Conservation (phyloP, 148 eudicot genomes). For the Nepenthes gracilis region DNA sequence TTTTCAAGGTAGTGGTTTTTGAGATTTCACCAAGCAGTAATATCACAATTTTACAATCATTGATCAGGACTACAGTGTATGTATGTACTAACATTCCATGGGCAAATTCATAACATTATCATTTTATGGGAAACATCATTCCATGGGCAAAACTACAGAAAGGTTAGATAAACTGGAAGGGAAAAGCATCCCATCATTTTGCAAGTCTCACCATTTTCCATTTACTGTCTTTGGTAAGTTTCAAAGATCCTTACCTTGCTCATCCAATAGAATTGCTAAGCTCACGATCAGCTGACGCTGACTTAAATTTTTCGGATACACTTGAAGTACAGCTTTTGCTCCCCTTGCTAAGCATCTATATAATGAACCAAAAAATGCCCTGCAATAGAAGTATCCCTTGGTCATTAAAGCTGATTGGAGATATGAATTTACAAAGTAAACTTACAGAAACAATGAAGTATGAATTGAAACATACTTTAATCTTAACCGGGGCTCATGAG, state of each 20-base stretch:
- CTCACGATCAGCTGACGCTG: constrained; percentile 74
- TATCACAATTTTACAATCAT: too few species aligned
- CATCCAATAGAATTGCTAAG: constrained; percentile 34
- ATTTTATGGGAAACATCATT: too few species aligned
- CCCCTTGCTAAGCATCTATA: constrained; percentile 83
- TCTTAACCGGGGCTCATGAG: constrained; percentile 90
- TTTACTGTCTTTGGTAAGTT: too few species aligned
- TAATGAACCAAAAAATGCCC: constrained; percentile 93
- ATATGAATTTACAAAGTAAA: background rate
- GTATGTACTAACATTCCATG: too few species aligned
- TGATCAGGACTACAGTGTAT: too few species aligned
- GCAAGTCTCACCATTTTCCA: too few species aligned
- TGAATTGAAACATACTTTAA: constrained; percentile 48
- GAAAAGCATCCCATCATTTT: constrained; percentile 11
- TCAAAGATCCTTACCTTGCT: too few species aligned
- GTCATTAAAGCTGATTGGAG: background rate
- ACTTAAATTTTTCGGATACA: constrained; percentile 81
- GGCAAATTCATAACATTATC: too few species aligned
- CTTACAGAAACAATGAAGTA: background rate
- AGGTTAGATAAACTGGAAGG: too few species aligned
- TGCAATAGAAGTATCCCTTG: constrained; percentile 12
- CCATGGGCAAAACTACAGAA: too few species aligned
- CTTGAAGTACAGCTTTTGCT: constrained; percentile 85
- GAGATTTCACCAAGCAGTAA: too few species aligned
- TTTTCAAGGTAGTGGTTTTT: too few species aligned